Evolutionary conservation across 2,329 filamentous ascomycete species (phyloP).

Genomic region (Plenodomus tracheiphilus): DNA sequence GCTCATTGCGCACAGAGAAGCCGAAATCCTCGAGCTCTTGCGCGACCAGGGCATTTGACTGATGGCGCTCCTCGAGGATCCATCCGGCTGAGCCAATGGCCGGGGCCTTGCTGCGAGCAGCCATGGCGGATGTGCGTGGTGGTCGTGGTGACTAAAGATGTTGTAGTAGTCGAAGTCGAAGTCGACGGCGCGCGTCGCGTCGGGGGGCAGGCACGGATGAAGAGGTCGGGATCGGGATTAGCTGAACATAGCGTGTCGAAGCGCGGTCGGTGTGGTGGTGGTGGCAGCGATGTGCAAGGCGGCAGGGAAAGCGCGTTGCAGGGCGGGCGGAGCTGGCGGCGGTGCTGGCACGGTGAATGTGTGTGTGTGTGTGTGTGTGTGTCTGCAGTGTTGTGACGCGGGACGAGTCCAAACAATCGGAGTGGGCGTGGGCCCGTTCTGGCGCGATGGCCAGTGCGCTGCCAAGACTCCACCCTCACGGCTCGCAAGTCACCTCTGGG

Average conservation of each 20-base stretch:
- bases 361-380: too few relatives aligned
- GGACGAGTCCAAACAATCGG: conserved; percentile 24
- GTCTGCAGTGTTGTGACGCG: conserved; percentile 24
- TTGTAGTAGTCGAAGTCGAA: conserved; percentile 5
- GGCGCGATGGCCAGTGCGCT: conserved; percentile 20
- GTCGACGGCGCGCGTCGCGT: conserved; percentile 25
- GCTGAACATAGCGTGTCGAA: conserved; percentile 23
- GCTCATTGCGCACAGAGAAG: conserved; percentile 87
- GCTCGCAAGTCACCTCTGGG: too few relatives aligned
- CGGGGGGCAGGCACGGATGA: conserved; percentile 14
- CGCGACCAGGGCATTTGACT: conserved; percentile 73
- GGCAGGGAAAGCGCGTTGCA: conserved; percentile 18
- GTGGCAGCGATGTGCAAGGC: conserved; percentile 9
- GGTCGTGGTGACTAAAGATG: conserved; percentile 3
- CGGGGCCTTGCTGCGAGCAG: conserved; percentile 39
- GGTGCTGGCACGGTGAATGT: conserved; percentile 13
- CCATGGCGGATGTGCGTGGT: conserved; percentile 27
- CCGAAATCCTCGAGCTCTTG: conserved; percentile 91
- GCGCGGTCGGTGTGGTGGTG: conserved; percentile 15
- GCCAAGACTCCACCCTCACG: conserved; percentile 5
- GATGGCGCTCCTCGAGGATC: conserved; percentile 81
- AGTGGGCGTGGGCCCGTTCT: conserved; percentile 14
- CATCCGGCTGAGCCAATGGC: conserved; percentile 82
- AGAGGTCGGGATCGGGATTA: conserved; percentile 11
- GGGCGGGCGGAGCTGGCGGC: conserved; percentile 12